phyloP scores from a whole-genome alignment of 768 basidiomycete genomes.

The Naganishia antarctica region DNA sequence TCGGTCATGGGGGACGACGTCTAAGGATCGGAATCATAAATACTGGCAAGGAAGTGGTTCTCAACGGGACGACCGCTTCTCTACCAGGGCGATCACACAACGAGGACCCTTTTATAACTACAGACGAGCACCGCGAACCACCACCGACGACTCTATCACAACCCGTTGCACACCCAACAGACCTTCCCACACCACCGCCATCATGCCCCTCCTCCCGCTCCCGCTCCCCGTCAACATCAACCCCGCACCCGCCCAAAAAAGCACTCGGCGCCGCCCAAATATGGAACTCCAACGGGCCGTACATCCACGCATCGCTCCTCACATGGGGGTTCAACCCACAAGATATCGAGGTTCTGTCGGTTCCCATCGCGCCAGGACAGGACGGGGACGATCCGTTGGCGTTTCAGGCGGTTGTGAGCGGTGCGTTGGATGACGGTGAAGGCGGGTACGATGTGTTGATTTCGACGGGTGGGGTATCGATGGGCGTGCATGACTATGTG shows the following conservation, averaged over 20 bases:
- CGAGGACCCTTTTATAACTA: too few relatives aligned
- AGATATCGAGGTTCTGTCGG: not conserved
- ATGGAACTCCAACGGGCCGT: constrained; percentile 26
- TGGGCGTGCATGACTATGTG: constrained; percentile 24
- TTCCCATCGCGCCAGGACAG: constrained; percentile 3
- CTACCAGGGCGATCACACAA: too few relatives aligned
- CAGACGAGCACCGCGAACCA: too few relatives aligned
- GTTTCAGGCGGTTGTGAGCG: not conserved
- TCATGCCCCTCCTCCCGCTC: constrained; percentile 3
- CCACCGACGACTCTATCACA: not conserved
- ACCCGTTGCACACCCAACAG: not conserved
- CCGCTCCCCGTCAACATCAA: too few relatives aligned
- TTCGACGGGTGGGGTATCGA: constrained; percentile 24
- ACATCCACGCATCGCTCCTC: constrained; percentile 2
- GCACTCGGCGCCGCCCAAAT: constrained; percentile 18
- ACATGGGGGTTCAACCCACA: constrained; percentile 16
- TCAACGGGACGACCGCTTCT: too few relatives aligned
- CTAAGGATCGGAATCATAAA: constrained; percentile 20
- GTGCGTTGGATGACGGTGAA: not conserved
- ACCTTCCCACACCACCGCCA: not conserved
- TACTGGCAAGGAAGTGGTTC: constrained; percentile 25
- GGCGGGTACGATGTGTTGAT: constrained; percentile 13
- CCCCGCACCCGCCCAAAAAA: too few relatives aligned
- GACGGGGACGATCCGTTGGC: constrained; percentile 2
- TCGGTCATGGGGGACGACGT: not conserved